Evolutionary conservation across 2,329 filamentous ascomycete species (phyloP), one percentile per base, ranked within the genome.

Genomic region (Penicillium sp.): DNA sequence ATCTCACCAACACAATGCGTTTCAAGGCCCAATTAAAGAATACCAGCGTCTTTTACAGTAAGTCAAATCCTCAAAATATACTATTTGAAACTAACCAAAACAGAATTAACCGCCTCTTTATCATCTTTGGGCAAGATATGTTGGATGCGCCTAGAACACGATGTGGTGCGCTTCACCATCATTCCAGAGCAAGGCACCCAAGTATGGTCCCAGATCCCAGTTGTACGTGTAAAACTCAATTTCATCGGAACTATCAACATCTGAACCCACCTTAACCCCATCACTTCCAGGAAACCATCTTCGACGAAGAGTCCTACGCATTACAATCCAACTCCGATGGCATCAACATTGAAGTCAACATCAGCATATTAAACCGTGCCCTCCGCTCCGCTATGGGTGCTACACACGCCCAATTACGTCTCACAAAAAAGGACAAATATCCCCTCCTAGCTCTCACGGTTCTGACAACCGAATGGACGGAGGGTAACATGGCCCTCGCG

Each of bases 301-400:
- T 99, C 75, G 91, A 96, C 84, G 71, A 73, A 57, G 62, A 63
- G 10, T 92, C 71, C 64, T 96, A 96, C 78, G 85, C 87, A 53
- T 88, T 98, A 65, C 89, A 96, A 73, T 96, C 93, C 50, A 90
- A 90, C 50, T 89, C 92, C 48, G 39, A 96, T 76, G 91, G 92
- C 53, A 97, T 99, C 78, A 97, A 99, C 77, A 88, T 99, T 62
- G 95, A 99, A 78, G 85, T 99, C 1, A 92, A 95, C 26, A 86
- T 98, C n/a, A 84, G 86, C 14, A 88, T 91, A 2, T 86, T 99
- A 23, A 91, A 95, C 69, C 89, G 93, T 58, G 95, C 95, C n/a
- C 86, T 99, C 57, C 92, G 89, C 68, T 97, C 93, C 35, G 93
- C 93, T 45, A 80, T 90, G 53, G 88, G 91, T 70, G 91, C 91